Percentiles rank a stretch among this genome's conserved stretches.
phyloP scores from a whole-genome alignment of 768 basidiomycete species.

The Rhizopogon vesiculosus region DNA sequence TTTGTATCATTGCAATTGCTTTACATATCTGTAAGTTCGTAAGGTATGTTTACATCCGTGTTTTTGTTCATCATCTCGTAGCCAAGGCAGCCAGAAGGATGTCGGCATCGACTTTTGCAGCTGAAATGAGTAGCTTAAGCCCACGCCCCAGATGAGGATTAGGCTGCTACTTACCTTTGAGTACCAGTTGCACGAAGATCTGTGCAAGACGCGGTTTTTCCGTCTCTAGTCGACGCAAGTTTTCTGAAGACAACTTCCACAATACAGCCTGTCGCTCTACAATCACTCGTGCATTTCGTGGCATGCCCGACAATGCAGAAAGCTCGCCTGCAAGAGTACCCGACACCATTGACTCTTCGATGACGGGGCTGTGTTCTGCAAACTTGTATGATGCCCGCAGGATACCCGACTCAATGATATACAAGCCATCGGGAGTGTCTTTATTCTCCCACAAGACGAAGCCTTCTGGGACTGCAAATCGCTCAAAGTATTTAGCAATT shows the following conservation, averaged over 20 bases:
- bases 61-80: conserved; percentile 22
- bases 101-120: conserved; percentile 63
- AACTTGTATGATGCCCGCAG: conserved; percentile 82
- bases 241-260: conserved; percentile 70
- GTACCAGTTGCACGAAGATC: conserved; percentile 58
- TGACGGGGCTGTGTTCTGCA: conserved; percentile 55
- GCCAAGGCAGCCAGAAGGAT: conserved; percentile 56
- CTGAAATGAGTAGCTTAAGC: conserved; percentile 23
- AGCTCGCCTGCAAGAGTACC: conserved; percentile 92
- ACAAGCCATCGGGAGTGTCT: conserved; percentile 79
- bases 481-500: conserved; percentile 69
- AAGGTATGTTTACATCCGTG: neutral
- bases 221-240: conserved; percentile 56
- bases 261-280: conserved; percentile 75
- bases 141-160: neutral
- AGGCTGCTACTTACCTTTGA: conserved; percentile 54
- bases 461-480: conserved; percentile 50
- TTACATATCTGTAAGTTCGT: neutral
- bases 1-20: neutral
- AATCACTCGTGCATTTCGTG: conserved; percentile 81
- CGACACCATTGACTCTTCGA: conserved; percentile 91
- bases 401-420: conserved; percentile 85
- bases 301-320: conserved; percentile 71
- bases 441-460: conserved; percentile 70
- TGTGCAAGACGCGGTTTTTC: conserved; percentile 67